Conservation (phyloP, 345 rosid species). For the Turnera subulata region DNA sequence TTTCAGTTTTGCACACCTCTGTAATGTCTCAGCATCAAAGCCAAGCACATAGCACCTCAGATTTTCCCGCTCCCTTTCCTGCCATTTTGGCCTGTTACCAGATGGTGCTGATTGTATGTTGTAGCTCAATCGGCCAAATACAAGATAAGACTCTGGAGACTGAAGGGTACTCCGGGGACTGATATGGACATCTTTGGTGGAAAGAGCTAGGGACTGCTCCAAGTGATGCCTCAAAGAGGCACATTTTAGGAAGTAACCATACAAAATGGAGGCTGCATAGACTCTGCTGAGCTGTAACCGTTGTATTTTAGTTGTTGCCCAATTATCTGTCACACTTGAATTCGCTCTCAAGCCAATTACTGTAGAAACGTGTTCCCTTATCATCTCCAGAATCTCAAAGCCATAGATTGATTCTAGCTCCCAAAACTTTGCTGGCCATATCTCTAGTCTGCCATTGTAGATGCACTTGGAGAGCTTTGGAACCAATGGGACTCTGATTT, state of each 20-base stretch:
- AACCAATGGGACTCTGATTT: conserved; percentile 72
- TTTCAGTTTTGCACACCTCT: conserved; percentile 62
- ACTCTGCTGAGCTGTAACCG: conserved; percentile 43
- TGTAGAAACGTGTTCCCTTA: conserved; percentile 64
- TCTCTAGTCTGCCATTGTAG: conserved; percentile 80
- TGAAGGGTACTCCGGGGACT: conserved; percentile 29
- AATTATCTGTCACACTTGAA: conserved; percentile 72
- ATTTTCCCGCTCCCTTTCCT: conserved; percentile 25
- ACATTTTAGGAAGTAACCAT: conserved; percentile 85
- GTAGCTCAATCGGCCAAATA: conserved; percentile 35
- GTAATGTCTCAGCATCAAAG: conserved; percentile 64
- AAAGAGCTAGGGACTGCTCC: conserved; percentile 40
- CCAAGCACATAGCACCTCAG: conserved; percentile 62
- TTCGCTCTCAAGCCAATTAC: conserved; percentile 70
- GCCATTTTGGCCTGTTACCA: conserved; percentile 21
- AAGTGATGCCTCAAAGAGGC: conserved; percentile 66
- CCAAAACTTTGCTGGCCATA: conserved; percentile 89
- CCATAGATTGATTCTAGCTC: conserved; percentile 78
- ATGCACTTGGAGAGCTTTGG: conserved; percentile 86
- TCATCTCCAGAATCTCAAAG: conserved; percentile 63
- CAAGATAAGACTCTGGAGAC: conserved; percentile 35
- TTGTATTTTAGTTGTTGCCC: conserved; percentile 76
- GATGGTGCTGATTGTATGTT: conserved; percentile 13
- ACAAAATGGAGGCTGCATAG: conserved; percentile 64
- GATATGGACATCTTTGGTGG: conserved; percentile 21